Evolutionary conservation across 1,139 yeast genomes (phyloP), one percentile per base, ranked within the genome.

Genomic region (Geotrichum bryndzae): DNA sequence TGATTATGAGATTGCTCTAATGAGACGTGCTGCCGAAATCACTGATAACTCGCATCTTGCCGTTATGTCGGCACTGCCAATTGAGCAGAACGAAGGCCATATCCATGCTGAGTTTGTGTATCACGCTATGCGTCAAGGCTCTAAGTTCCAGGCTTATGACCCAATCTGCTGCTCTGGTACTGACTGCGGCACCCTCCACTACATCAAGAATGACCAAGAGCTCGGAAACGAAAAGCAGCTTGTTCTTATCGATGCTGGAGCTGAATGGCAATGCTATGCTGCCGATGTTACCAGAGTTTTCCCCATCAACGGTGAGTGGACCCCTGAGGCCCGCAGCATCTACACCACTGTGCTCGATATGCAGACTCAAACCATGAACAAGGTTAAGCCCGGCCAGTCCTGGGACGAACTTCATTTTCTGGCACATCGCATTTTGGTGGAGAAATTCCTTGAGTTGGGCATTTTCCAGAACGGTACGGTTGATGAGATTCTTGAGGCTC

Each of bases 131-230:
- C 86, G 98, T 69, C 97, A 92, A 75, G 98, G 98, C 2, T 87
- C 96, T 29, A 91, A 90, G 75, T 78, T 83, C 69, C 90, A 87
- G 74, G 86, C 96, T 13, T 94, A 94, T 72, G 97, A 91, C 72
- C 98, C 98, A 23, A 90, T 94, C 64, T 92, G 98, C 74, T 92
- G 98, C 71, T 83, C 96, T 11, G 99, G 99, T 0, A 86, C 96
- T 51, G 86, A 87, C 65, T 90, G 97, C 72, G 90, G 96, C 29
- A 90, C 97, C 2, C 81, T 94, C 66, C 99, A 94, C 74, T 94
- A 92, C 73, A 86, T 88, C 22, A 87, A 86, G 70, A 94, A 94
- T 71, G 96, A 91, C 69, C 91, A 87, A 63, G 80, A 80, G 1
- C 76, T 79, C 48, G 62, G 54, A 13, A 80, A 75, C 31, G 82